phyloP scores from a whole-genome alignment of 2,329 filamentous ascomycete species.

The Aspergillus spinulosporus region DNA sequence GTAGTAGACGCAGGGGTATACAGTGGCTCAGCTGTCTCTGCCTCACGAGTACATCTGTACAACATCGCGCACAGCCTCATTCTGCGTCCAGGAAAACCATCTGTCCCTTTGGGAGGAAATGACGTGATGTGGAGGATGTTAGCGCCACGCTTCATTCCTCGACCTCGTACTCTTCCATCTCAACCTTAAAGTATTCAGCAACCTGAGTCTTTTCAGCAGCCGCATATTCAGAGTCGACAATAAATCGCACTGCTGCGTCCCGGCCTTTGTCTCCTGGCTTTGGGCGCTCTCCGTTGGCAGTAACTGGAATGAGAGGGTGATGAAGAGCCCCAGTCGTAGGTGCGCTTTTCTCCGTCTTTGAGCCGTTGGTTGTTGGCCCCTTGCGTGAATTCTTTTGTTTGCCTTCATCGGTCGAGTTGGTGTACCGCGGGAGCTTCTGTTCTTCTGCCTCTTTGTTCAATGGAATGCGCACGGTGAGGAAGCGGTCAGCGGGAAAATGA shows the following conservation, averaged over 20 bases:
- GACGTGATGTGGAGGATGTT: neutral
- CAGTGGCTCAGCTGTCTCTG: too few species aligned
- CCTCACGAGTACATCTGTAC: too few species aligned
- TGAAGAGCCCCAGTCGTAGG: conserved; percentile 9
- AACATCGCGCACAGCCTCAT: too few species aligned
- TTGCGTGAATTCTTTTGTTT: conserved; percentile 4
- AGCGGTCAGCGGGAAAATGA: conserved; percentile 70
- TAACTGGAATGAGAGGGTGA: conserved; percentile 49
- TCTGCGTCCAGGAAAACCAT: too few species aligned
- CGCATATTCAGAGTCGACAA: conserved; percentile 78
- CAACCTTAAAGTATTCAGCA: conserved; percentile 67
- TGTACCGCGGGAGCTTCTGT: conserved; percentile 62
- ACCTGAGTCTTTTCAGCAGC: conserved; percentile 69
- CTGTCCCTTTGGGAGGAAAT: too few species aligned
- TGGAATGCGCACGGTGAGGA: conserved; percentile 82
- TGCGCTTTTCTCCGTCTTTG: conserved; percentile 18
- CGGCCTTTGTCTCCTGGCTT: conserved; percentile 48
- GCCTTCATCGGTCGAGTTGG: conserved; percentile 51
- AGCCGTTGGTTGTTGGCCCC: conserved; percentile 25
- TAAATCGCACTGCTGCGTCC: conserved; percentile 82
- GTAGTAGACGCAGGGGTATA: too few species aligned
- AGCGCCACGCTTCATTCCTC: conserved; percentile 31
- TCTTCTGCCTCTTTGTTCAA: conserved; percentile 78
- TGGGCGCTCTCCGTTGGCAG: conserved; percentile 47
- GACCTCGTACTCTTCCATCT: conserved; percentile 67